These are phyloP conservation scores for Wickerhamomyces strasburgensis DNA, from an alignment of 805 yeast genomes.

Conservation along the genomic window DNA sequence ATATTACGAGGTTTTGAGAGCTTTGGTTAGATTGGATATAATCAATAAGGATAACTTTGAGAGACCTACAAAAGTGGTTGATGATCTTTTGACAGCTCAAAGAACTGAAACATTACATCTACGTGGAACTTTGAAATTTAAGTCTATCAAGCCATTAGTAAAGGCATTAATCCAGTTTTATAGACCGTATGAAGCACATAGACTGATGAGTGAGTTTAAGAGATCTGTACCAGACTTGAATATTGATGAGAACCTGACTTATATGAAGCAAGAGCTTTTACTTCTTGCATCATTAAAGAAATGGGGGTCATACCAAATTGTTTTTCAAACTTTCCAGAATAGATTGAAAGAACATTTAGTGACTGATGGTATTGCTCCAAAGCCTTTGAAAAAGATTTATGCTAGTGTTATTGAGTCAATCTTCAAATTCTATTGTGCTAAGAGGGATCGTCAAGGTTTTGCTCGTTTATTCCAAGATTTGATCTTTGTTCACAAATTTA, in stretches of 20 bases:
- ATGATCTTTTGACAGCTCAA: conserved; percentile 27
- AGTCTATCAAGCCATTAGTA: conserved; percentile 33
- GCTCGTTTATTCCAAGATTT: conserved; percentile 15
- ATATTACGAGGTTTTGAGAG: conserved; percentile 26
- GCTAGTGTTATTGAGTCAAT: conserved; percentile 14
- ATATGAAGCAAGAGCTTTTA: conserved; percentile 28
- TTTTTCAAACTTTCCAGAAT: conserved; percentile 18
- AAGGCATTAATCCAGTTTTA: conserved; percentile 26
- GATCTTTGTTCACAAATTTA: conserved; percentile 23
- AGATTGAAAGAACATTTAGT: conserved; percentile 12
- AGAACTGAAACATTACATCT: conserved; percentile 19
- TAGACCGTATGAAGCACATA: conserved; percentile 28
- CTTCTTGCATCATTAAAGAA: conserved; percentile 25
- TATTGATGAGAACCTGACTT: conserved; percentile 20
- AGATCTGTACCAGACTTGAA: conserved; percentile 24
- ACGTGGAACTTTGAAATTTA: conserved; percentile 27
- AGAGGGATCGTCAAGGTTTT: conserved; percentile 6
- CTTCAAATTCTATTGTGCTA: conserved; percentile 5
- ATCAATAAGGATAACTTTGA: conserved; percentile 25
- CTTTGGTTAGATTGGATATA: conserved; percentile 27
- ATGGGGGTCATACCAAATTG: conserved; percentile 30
- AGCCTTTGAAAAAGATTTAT: conserved; percentile 22
- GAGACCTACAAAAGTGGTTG: conserved; percentile 27
- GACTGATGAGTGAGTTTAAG: conserved; percentile 29
- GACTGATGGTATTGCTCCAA: conserved; percentile 18